phyloP scores from a whole-genome alignment of 176 grass and related monocot species.

The barley (Hordeum vulgare) region MorexV3_pseudomolecules_assembly NC_058521.1:150425520-150426019 shows the following conservation, averaged over 20 bases:
- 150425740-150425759: background rate
- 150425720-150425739: background rate
- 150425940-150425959: background rate
- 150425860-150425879: background rate
- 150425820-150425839: background rate
- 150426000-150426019: slow-evolving; percentile 73
- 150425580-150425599: background rate
- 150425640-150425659: background rate
- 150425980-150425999: slow-evolving; percentile 77
- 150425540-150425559: background rate
- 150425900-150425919: background rate
- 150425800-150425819: background rate
- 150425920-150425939: background rate
- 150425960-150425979: slow-evolving; percentile 42
- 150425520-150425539: background rate
- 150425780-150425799: background rate
- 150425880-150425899: background rate
- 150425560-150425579: background rate
- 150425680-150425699: slow-evolving; percentile 3
- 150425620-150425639: background rate
- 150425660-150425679: slow-evolving; percentile 9
- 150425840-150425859: background rate
- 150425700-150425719: background rate
- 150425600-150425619: background rate
- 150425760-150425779: background rate